Evolutionary conservation across 2,329 filamentous ascomycete species (phyloP).

Genomic region (Colletotrichum phormii): DNA sequence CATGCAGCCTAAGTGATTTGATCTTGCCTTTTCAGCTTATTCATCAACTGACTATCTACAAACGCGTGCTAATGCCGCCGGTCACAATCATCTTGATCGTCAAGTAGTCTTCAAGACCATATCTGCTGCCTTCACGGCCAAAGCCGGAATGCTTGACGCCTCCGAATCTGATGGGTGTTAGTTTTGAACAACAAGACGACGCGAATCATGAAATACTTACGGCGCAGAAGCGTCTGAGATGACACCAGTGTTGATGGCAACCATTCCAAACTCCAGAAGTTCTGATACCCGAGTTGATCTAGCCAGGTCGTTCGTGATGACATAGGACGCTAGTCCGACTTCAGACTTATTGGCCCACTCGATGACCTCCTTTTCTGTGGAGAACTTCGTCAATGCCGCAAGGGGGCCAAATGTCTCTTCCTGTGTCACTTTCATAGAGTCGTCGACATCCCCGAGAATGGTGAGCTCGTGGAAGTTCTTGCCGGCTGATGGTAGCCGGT

Average conservation of each 20-base stretch:
- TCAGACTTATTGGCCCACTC: slow-evolving; percentile 74
- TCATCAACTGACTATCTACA: not conserved
- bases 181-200: not conserved
- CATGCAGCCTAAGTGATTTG: no score
- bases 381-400: slow-evolving; percentile 76
- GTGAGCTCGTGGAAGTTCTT: slow-evolving; percentile 79
- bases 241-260: slow-evolving; percentile 71
- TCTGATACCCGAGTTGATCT: slow-evolving; percentile 57
- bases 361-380: slow-evolving; percentile 77
- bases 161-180: slow-evolving; percentile 30
- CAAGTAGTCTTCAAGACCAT: slow-evolving; percentile 63
- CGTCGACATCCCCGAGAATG: slow-evolving; percentile 75
- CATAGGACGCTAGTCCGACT: slow-evolving; percentile 80
- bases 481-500: slow-evolving; percentile 71
- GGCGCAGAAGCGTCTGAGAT: slow-evolving; percentile 38
- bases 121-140: slow-evolving; percentile 37
- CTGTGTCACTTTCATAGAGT: slow-evolving; percentile 72
- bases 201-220: slow-evolving; percentile 42
- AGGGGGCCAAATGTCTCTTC: slow-evolving; percentile 85
- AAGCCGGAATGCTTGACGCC: slow-evolving; percentile 37
- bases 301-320: slow-evolving; percentile 66
- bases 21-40: no score
- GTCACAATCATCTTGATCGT: slow-evolving; percentile 66
- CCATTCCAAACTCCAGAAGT: slow-evolving; percentile 73
- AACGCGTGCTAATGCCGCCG: slow-evolving; percentile 40